Conservation (phyloP, 179 eudicot species). For the Kewa caespitosa region DNA sequence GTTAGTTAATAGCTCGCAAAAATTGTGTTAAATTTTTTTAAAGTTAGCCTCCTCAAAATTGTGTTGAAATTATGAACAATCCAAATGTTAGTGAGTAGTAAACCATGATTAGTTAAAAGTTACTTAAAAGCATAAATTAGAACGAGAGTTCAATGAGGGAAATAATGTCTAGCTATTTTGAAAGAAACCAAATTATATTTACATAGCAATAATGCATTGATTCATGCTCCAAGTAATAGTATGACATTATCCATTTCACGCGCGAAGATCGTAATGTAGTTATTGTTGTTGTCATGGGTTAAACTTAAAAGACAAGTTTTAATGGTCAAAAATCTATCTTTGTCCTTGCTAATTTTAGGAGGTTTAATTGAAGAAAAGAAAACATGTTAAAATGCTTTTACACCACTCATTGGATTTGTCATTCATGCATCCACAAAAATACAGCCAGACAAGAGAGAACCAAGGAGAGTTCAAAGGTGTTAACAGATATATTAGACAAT, state of each 20-base stretch:
- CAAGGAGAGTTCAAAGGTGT: background rate
- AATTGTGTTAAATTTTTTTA: too few relatives aligned
- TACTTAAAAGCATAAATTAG: too few relatives aligned
- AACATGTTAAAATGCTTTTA: constrained; percentile 3
- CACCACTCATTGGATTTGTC: constrained; percentile 20
- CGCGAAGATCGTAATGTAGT: background rate
- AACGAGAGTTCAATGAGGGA: too few relatives aligned
- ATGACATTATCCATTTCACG: background rate
- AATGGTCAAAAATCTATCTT: constrained; percentile 8
- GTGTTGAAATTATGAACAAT: too few relatives aligned
- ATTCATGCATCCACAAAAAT: constrained; percentile 16
- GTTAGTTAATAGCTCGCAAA: too few relatives aligned
- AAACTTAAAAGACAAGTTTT: constrained; percentile 1
- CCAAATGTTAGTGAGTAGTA: too few relatives aligned
- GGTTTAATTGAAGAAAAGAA: background rate
- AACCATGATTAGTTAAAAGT: too few relatives aligned
- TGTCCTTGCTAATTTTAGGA: constrained; percentile 17
- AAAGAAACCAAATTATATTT: too few relatives aligned
- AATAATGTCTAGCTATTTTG: too few relatives aligned
- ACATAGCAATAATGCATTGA: too few relatives aligned
- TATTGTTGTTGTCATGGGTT: background rate
- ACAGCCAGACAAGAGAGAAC: background rate
- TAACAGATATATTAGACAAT: background rate
- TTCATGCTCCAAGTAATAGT: background rate
- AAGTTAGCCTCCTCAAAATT: too few relatives aligned